Conservation (phyloP, 345 rosid species). For the Barbarea vulgaris region DNA sequence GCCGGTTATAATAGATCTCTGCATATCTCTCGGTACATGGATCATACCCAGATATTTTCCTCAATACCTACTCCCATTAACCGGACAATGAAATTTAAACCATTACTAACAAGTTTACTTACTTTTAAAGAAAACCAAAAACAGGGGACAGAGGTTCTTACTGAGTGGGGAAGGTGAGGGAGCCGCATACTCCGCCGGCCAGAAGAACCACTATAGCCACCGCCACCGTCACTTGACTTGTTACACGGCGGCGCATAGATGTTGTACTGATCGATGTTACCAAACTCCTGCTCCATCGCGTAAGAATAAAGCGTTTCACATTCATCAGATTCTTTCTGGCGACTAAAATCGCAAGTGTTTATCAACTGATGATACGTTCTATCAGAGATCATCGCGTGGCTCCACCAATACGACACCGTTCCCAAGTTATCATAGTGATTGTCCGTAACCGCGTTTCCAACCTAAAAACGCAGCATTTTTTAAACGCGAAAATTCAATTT, state of each 20-base stretch:
- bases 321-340: conserved; percentile 79
- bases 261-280: conserved; percentile 95
- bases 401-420: conserved; percentile 99
- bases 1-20: conserved; percentile 88
- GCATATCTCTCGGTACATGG: conserved; percentile 99
- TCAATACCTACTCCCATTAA: conserved; percentile 44
- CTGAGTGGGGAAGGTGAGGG: conserved; percentile 70
- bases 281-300: conserved; percentile 96
- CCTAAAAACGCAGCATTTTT: conserved; percentile 47
- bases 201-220: conserved; percentile 34
- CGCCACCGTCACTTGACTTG: conserved; percentile 63
- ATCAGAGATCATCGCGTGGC: conserved; percentile 98
- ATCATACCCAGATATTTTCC: conserved; percentile 81
- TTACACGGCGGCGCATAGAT: conserved; percentile 92
- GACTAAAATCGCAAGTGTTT: conserved; percentile 77
- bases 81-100: neutral
- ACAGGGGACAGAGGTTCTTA: conserved; percentile 16
- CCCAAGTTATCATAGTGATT: conserved; percentile 92
- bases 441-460: conserved; percentile 97
- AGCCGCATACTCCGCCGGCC: conserved; percentile 54
- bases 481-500: neutral
- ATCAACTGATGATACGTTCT: conserved; percentile 75
- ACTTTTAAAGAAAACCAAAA: neutral
- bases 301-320: conserved; percentile 85
- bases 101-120: neutral